phyloP scores from a whole-genome alignment of 2,329 filamentous ascomycete genomes.

The Diaporthe sp. region DNA sequence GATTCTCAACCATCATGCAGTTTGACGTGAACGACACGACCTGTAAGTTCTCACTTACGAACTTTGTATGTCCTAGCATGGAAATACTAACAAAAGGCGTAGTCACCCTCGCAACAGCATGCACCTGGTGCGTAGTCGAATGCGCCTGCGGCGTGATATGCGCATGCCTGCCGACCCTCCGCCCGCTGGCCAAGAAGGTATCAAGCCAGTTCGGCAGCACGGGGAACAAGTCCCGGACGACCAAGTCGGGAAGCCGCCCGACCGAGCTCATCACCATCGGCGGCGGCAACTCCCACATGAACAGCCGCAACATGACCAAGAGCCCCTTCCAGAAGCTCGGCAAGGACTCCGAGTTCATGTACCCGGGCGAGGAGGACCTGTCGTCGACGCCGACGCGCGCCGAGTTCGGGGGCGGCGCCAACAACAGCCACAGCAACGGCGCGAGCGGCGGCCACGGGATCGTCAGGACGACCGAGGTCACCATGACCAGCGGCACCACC shows the following conservation, averaged over 20 bases:
- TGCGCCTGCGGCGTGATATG: slow-evolving; percentile 50
- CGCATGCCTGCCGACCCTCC: slow-evolving; percentile 54
- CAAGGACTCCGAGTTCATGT: slow-evolving; percentile 19
- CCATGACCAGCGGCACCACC: neutral
- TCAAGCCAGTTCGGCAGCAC: slow-evolving; percentile 34
- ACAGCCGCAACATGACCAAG: slow-evolving; percentile 24
- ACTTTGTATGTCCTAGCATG: neutral
- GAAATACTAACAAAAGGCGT: neutral
- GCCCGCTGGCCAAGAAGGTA: slow-evolving; percentile 41
- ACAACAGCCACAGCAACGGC: neutral
- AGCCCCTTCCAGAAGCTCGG: slow-evolving; percentile 30
- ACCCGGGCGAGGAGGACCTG: slow-evolving; percentile 9
- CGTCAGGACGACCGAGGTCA: slow-evolving; percentile 18
- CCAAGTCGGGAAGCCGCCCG: slow-evolving; percentile 1
- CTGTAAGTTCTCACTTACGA: neutral
- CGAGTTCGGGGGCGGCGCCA: neutral
- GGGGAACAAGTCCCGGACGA: neutral
- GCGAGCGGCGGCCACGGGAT: neutral
- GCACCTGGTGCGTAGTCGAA: slow-evolving; percentile 48
- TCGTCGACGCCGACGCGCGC: neutral
- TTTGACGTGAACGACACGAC: slow-evolving; percentile 42
- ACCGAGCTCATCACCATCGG: slow-evolving; percentile 34
- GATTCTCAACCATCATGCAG: slow-evolving; percentile 44
- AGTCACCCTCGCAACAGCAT: slow-evolving; percentile 44
- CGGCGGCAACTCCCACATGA: neutral